These are phyloP conservation scores for Clitopilus hobsonii DNA, from an alignment of 768 basidiomycete species.

Conservation along the genomic window DNA sequence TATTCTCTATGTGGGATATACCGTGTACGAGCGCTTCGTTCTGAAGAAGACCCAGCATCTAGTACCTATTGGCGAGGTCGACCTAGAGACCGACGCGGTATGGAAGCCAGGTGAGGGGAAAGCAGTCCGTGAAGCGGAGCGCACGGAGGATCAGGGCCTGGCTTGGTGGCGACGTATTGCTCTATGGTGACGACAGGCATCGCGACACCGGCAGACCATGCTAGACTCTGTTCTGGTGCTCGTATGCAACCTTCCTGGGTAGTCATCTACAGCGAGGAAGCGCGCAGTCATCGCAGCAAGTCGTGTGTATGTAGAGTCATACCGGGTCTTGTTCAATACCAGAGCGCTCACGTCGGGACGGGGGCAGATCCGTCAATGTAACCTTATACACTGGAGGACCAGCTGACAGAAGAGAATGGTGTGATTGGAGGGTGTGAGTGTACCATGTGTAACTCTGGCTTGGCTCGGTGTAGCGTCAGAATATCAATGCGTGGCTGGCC, in stretches of 20 bases:
- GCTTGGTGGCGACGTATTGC: neutral
- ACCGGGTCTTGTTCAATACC: neutral
- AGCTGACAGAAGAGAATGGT: neutral
- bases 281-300: neutral
- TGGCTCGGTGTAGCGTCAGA: neutral
- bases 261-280: too few relatives aligned
- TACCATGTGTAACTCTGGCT: neutral
- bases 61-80: conserved; percentile 37
- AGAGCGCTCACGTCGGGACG: neutral
- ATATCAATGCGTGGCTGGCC: neutral
- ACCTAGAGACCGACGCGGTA: conserved; percentile 51
- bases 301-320: neutral
- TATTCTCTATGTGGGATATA: conserved; percentile 39
- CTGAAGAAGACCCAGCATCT: conserved; percentile 27
- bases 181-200: neutral
- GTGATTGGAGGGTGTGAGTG: neutral
- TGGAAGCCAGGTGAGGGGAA: conserved; percentile 44
- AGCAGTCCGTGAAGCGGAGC: conserved; percentile 27
- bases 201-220: neutral
- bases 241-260: too few relatives aligned
- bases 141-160: conserved; percentile 3
- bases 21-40: conserved; percentile 30
- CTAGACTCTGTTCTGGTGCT: neutral
- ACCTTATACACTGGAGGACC: neutral
- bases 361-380: neutral